Evolutionary conservation across 2,329 filamentous ascomycete species (phyloP).

Genomic region (Niveomyces coronatus): DNA sequence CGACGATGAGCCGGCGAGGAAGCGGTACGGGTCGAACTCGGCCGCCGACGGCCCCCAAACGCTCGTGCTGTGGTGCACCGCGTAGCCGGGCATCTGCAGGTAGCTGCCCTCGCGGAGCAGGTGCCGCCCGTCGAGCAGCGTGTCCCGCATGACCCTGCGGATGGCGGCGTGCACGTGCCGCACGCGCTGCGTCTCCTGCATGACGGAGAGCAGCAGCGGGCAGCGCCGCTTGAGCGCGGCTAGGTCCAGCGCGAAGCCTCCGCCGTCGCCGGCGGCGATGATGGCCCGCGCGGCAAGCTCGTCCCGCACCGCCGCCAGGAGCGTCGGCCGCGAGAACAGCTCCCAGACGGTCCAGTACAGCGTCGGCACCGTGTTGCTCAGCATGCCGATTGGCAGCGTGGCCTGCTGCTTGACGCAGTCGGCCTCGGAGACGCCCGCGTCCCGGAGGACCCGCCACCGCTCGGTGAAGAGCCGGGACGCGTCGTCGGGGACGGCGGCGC

Average conservation of each 20-base stretch:
- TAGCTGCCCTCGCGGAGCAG: slow-evolving; percentile 25
- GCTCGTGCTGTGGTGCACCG: slow-evolving; percentile 19
- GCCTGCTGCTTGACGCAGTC: slow-evolving; percentile 9
- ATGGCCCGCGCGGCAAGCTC: slow-evolving; percentile 23
- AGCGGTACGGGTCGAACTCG: slow-evolving; percentile 23
- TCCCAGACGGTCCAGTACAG: slow-evolving; percentile 35
- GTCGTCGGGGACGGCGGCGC: slow-evolving; percentile 5
- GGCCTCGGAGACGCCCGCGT: not conserved
- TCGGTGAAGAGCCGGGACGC: slow-evolving; percentile 10
- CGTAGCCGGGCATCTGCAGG: slow-evolving; percentile 23
- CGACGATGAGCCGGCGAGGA: too few species aligned
- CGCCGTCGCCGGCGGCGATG: not conserved
- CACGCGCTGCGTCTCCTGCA: slow-evolving; percentile 26
- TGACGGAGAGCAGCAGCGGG: slow-evolving; percentile 23
- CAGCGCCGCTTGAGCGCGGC: slow-evolving; percentile 22
- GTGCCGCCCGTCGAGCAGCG: slow-evolving; percentile 22
- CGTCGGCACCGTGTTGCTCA: slow-evolving; percentile 32
- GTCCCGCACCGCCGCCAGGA: slow-evolving; percentile 28
- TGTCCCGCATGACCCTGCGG: slow-evolving; percentile 24
- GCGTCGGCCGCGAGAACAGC: slow-evolving; percentile 27
- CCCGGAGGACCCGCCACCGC: slow-evolving; percentile 7
- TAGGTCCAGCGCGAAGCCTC: slow-evolving; percentile 19
- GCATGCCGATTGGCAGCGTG: slow-evolving; percentile 20
- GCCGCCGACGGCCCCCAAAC: slow-evolving; percentile 25
- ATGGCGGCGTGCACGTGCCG: slow-evolving; percentile 17